Base-by-base conservation (phyloP, 2,329 filamentous ascomycete genomes). In the Sarocladium brachiariae region DNA sequence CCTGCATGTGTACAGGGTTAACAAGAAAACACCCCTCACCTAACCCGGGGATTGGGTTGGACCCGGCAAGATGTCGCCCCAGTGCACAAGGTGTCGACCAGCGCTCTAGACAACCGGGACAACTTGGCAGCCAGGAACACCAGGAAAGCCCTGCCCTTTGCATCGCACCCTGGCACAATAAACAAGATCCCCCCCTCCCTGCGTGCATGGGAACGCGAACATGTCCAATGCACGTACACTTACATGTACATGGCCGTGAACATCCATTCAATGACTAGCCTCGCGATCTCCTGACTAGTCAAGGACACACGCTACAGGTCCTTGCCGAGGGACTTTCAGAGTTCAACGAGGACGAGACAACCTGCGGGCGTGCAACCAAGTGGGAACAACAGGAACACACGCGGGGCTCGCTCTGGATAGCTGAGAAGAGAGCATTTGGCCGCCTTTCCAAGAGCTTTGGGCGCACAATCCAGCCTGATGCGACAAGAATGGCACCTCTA, bases 401-500 rank as follows among this genome's bases (percentile, higher is more conserved):
- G n/a, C n/a, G n/a, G n/a, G n/a, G n/a, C n/a, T n/a, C n/a, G n/a
- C n/a, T n/a, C n/a, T n/a, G n/a, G n/a, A n/a, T n/a, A n/a, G n/a
- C n/a, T n/a, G n/a, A n/a, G n/a, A n/a, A n/a, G n/a, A n/a, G n/a
- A 47, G 43, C 25, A n/a, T 23, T 11, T 31, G 27, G 25, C 43
- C 27, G 43, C 43, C 27, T 19, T 33, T 24, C 43, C 14, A 30
- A 25, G 43, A 47, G 9, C 27, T 47, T 45, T 47, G 43, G 43
- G 43, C 43, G 43, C 43, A 47, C 43, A 47, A 23, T 47, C 43
- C 43, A 47, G 43, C 43, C 43, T 47, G 43, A 47, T 47, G 43
- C 21, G 43, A 47, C 43, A 16, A 47, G 43, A 9, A 47, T 47
- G 43, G 43, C 43, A 47, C 43, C 43, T 47, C 43, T 25, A 47